Percentiles rank a stretch among this genome's conserved stretches.
Evolutionary conservation across 208 protist species (phyloP).

Genomic region (Trypanosoma mega): DNA sequence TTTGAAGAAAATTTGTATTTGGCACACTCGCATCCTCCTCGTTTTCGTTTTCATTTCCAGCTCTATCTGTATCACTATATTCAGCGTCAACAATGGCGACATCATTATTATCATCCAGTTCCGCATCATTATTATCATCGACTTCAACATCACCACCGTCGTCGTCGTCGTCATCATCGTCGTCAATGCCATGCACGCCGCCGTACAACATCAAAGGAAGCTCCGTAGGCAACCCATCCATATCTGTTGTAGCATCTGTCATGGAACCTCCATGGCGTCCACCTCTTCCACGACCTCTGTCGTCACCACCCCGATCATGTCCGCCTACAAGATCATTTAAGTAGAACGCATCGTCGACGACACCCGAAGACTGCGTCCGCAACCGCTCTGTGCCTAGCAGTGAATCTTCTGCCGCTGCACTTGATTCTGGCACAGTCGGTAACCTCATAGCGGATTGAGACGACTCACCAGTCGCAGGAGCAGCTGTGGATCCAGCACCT

Average conservation of each 20-base stretch:
- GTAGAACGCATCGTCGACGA: constrained; percentile 21
- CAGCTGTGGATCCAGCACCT: too few relatives aligned
- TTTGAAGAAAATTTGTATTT: too few relatives aligned
- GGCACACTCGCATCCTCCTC: too few relatives aligned
- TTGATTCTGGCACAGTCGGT: background rate
- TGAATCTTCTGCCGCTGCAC: background rate
- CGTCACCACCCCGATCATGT: background rate
- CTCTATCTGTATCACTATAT: constrained; percentile 3
- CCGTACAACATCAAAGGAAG: too few relatives aligned
- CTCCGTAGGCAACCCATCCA: background rate
- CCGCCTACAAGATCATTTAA: constrained; percentile 18
- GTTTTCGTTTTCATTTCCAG: too few relatives aligned
- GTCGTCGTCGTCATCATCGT: background rate
- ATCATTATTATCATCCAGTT: constrained; percentile 6
- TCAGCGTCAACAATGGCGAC: background rate
- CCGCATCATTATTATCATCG: constrained; percentile 10
- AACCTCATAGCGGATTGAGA: too few relatives aligned
- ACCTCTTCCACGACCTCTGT: background rate
- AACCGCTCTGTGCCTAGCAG: too few relatives aligned
- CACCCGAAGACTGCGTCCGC: background rate
- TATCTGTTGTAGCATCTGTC: background rate
- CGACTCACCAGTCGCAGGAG: too few relatives aligned
- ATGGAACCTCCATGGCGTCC: constrained; percentile 11
- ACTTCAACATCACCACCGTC: background rate
- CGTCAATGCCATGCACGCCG: constrained; percentile 3